Percentiles rank a stretch among this genome's conserved stretches.
These are phyloP conservation scores for Penstemon davidsonii DNA, from an alignment of 257 asterid genomes.

Conservation along the genomic window DNA sequence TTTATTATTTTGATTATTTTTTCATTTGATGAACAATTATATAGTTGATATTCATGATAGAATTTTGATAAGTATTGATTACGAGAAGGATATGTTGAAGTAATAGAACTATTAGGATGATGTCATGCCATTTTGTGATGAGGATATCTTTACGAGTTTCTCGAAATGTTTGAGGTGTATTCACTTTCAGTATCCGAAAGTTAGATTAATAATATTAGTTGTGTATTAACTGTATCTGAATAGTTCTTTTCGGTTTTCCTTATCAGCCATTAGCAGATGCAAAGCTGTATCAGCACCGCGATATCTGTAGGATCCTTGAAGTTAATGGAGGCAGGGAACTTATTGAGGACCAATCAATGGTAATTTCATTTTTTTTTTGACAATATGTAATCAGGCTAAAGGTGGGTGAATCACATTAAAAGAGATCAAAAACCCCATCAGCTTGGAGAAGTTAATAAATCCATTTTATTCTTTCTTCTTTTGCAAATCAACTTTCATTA, in stretches of 20 bases:
- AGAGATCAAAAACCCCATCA: not conserved
- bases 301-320: slow-evolving; percentile 65
- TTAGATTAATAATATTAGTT: no score
- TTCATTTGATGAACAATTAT: not conserved
- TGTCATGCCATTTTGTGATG: no score
- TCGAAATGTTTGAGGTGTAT: no score
- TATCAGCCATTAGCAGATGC: slow-evolving; percentile 61
- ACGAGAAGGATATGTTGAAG: not conserved
- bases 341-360: slow-evolving; percentile 49
- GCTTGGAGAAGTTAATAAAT: not conserved
- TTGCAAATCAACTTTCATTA: not conserved
- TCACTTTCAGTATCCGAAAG: no score
- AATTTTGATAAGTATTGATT: no score
- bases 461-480: not conserved
- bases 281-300: slow-evolving; percentile 53
- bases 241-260: slow-evolving; percentile 4
- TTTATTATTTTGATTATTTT: not conserved
- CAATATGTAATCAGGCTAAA: no score
- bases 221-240: not conserved
- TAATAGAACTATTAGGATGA: not conserved
- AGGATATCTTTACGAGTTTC: no score
- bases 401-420: no score
- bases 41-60: no score
- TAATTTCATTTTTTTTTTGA: slow-evolving; percentile 15
- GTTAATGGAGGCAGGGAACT: slow-evolving; percentile 57